Base-by-base conservation (phyloP, 2,329 filamentous ascomycete genomes). In the Colletotrichum cereale region DNA sequence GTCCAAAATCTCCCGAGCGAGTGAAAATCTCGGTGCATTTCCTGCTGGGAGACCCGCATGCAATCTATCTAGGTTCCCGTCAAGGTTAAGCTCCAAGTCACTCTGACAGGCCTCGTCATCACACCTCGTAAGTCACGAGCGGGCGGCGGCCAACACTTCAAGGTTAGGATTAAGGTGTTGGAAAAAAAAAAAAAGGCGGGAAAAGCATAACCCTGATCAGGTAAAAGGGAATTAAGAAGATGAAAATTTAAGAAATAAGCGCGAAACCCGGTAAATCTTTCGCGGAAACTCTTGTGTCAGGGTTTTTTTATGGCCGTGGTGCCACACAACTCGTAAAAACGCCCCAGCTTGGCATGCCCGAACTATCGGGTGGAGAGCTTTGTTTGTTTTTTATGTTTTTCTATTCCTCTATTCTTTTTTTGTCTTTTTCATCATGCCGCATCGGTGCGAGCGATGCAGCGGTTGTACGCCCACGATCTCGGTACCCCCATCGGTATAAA, bases 21-120 rank as follows among this genome's bases (percentile, higher is more conserved):
- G 44, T 47, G 3, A 11, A n/a, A 16, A n/a, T 50, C 47, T 29
- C 3, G 14, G 26, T 8, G 31, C 10, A 5, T 24, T 55, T n/a
- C 14, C 48, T 12, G 11, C 31, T 1, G 8, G 38, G 38, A 2
- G 14, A n/a, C n/a, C n/a, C n/a, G n/a, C n/a, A n/a, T n/a, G n/a
- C n/a, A n/a, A n/a, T n/a, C 8, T 11, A 21, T 57, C 2, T 44
- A 44, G 42, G 52, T 71, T 60, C 26, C 65, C 53, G 58, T n/a
- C 52, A 60, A 63, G 65, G 44, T 58, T 63, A 60, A 44, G 34
- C 36, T 64, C 12, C 24, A 56, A 29, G 36, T 53, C 63, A n/a
- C 16, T 18, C 42, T 71, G 68, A 58, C 58, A 68, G 58, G 57
- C 65, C 48, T 71, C 44, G 58, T 63, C 65, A 63, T 60, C 58